These are phyloP conservation scores for Naganishia kalamii DNA, from an alignment of 768 basidiomycete genomes.

Conservation along the genomic window DNA sequence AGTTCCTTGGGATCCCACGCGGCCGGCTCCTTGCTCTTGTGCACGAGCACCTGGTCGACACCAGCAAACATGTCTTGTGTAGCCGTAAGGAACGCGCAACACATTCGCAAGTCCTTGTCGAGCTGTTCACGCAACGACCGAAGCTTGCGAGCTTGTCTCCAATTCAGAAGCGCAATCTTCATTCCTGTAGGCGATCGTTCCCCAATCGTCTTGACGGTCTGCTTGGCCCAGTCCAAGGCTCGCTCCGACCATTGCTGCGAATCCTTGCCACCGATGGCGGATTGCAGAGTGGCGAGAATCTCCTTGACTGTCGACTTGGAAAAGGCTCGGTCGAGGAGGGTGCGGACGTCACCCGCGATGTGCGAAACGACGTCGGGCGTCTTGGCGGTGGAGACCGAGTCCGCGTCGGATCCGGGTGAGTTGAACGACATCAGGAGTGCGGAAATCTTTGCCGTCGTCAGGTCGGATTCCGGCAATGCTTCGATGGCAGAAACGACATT, in stretches of 20 bases:
- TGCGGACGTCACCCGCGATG: slow-evolving; percentile 57
- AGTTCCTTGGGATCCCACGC: slow-evolving; percentile 66
- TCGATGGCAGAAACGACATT: slow-evolving; percentile 63
- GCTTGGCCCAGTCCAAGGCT: slow-evolving; percentile 60
- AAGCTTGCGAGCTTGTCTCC: slow-evolving; percentile 62
- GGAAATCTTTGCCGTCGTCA: slow-evolving; percentile 43
- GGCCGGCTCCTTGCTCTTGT: slow-evolving; percentile 50
- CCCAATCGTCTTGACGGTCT: slow-evolving; percentile 60
- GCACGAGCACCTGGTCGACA: slow-evolving; percentile 62
- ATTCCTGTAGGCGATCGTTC: slow-evolving; percentile 83
- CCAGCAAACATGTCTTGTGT: slow-evolving; percentile 70
- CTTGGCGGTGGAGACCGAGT: slow-evolving; percentile 1
- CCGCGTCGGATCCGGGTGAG: slow-evolving; percentile 49
- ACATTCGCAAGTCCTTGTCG: slow-evolving; percentile 79
- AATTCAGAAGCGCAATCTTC: slow-evolving; percentile 75
- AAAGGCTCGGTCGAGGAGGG: slow-evolving; percentile 78
- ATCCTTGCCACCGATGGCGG: slow-evolving; percentile 35
- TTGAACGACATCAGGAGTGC: slow-evolving; percentile 59
- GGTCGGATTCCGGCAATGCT: slow-evolving; percentile 48
- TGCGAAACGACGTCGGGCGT: slow-evolving; percentile 33
- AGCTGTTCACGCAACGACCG: slow-evolving; percentile 60
- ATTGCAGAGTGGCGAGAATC: slow-evolving; percentile 58
- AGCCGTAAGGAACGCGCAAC: slow-evolving; percentile 69
- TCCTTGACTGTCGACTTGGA: slow-evolving; percentile 61
- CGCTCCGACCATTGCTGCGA: slow-evolving; percentile 51